phyloP scores from a whole-genome alignment of 2,329 filamentous ascomycete genomes.

The Penicillium vulpinum region DNA sequence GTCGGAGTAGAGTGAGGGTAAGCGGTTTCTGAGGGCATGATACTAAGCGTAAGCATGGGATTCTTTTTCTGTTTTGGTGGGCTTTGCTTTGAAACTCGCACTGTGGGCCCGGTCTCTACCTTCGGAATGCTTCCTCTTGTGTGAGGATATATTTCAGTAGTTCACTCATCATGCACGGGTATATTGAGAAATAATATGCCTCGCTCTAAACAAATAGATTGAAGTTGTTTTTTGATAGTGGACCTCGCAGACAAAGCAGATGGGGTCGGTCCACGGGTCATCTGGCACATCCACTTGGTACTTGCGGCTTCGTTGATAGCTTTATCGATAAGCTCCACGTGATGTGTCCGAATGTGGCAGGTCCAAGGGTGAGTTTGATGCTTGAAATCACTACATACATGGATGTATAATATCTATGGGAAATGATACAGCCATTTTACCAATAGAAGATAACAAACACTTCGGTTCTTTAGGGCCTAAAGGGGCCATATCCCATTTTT shows the following conservation, averaged over 20 bases:
- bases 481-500: too few species aligned
- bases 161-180: slow-evolving; percentile 48
- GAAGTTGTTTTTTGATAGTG: neutral
- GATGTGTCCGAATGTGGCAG: slow-evolving; percentile 3
- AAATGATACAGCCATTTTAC: too few species aligned
- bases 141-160: slow-evolving; percentile 66
- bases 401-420: too few species aligned
- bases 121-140: slow-evolving; percentile 61
- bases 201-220: neutral
- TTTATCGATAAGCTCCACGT: slow-evolving; percentile 34
- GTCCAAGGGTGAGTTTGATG: neutral
- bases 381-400: too few species aligned
- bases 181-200: neutral
- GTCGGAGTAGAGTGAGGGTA: slow-evolving; percentile 86
- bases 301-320: slow-evolving; percentile 14
- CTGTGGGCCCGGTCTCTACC: slow-evolving; percentile 54
- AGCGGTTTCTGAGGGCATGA: slow-evolving; percentile 60
- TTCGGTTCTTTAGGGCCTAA: too few species aligned
- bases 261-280: too few species aligned
- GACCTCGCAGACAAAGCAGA: neutral
- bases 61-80: neutral
- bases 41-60: slow-evolving; percentile 1
- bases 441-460: too few species aligned
- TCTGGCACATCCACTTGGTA: neutral
- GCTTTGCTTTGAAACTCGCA: neutral